Conservation (phyloP, 2,329 filamentous ascomycete species). For the Delphinella strobiligena region DNA sequence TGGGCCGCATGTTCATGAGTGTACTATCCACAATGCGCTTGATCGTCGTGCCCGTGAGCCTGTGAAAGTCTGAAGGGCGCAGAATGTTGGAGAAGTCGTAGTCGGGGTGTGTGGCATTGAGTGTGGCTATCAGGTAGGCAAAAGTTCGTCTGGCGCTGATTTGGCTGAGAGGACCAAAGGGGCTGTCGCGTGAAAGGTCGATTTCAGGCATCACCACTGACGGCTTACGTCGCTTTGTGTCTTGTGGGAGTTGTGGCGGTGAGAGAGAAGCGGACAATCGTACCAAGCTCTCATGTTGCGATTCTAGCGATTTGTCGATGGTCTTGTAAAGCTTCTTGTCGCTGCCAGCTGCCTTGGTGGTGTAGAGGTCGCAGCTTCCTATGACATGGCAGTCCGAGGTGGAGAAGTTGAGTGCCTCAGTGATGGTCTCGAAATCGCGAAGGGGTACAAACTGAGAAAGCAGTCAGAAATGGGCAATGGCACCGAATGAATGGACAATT, state of each 20-base stretch:
- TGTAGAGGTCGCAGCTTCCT: slow-evolving; percentile 92
- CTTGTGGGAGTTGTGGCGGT: slow-evolving; percentile 49
- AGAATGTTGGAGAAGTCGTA: slow-evolving; percentile 95
- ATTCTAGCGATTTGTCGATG: slow-evolving; percentile 83
- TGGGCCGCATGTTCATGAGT: slow-evolving; percentile 71
- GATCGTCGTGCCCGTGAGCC: slow-evolving; percentile 68
- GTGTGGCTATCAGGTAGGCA: slow-evolving; percentile 88
- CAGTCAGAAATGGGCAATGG: too few relatives aligned
- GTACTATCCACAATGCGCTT: slow-evolving; percentile 84
- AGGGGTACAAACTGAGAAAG: slow-evolving; percentile 96
- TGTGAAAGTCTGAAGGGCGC: slow-evolving; percentile 78
- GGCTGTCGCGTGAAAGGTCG: slow-evolving; percentile 74
- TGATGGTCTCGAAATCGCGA: slow-evolving; percentile 81
- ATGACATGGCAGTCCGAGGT: slow-evolving; percentile 86
- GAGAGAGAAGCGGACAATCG: slow-evolving; percentile 80
- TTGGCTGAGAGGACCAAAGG: slow-evolving; percentile 83
- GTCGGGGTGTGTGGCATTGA: slow-evolving; percentile 91
- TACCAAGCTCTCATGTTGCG: slow-evolving; percentile 78
- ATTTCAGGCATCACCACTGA: slow-evolving; percentile 20
- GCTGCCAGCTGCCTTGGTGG: slow-evolving; percentile 84
- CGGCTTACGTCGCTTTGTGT: slow-evolving; percentile 18
- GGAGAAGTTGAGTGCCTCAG: slow-evolving; percentile 87
- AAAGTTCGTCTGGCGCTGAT: slow-evolving; percentile 83
- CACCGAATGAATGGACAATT: not conserved
- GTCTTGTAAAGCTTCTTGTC: slow-evolving; percentile 97